Percentiles rank a stretch among this genome's conserved stretches.
phyloP scores from a whole-genome alignment of 2,329 filamentous ascomycete species.

The Pseudogymnoascus sp. region DNA sequence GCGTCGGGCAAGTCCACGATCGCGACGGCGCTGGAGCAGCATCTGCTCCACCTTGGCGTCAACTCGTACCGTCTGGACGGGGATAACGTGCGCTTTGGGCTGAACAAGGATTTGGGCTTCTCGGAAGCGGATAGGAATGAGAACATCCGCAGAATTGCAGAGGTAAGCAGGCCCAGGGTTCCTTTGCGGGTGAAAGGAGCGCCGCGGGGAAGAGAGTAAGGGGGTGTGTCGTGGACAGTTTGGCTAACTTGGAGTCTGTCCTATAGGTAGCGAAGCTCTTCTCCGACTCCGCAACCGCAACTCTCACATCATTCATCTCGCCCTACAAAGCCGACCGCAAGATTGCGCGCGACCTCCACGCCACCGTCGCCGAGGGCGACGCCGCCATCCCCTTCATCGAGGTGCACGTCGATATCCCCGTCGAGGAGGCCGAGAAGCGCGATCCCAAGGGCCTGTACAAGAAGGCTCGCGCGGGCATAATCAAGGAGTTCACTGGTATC shows the following conservation, averaged over 20 bases:
- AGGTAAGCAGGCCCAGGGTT: constrained; percentile 39
- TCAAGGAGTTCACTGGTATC: constrained; percentile 96
- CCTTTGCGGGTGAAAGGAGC: no score
- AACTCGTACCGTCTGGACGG: constrained; percentile 90
- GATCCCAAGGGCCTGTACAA: constrained; percentile 98
- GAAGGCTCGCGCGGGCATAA: constrained; percentile 87
- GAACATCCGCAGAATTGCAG: constrained; percentile 93
- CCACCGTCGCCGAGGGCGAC: constrained; percentile 48
- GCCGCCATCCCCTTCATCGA: constrained; percentile 78
- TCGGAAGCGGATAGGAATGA: constrained; percentile 88
- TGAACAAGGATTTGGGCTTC: constrained; percentile 97
- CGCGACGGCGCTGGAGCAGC: constrained; percentile 92
- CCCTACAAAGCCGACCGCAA: constrained; percentile 84
- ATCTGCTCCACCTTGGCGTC: constrained; percentile 78
- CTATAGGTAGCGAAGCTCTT: constrained; percentile 83
- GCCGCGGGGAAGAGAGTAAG: neutral
- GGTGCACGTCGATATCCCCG: constrained; percentile 83
- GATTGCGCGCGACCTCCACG: constrained; percentile 73
- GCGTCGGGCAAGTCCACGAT: constrained; percentile 97
- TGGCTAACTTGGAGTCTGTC: constrained; percentile 9
- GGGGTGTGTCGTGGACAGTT: neutral
- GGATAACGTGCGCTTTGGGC: constrained; percentile 95
- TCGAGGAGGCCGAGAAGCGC: constrained; percentile 86
- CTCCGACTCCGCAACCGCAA: constrained; percentile 78
- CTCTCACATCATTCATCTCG: constrained; percentile 94